phyloP scores from a whole-genome alignment of 805 yeast genomes.

The Candida odintsovae region DNA sequence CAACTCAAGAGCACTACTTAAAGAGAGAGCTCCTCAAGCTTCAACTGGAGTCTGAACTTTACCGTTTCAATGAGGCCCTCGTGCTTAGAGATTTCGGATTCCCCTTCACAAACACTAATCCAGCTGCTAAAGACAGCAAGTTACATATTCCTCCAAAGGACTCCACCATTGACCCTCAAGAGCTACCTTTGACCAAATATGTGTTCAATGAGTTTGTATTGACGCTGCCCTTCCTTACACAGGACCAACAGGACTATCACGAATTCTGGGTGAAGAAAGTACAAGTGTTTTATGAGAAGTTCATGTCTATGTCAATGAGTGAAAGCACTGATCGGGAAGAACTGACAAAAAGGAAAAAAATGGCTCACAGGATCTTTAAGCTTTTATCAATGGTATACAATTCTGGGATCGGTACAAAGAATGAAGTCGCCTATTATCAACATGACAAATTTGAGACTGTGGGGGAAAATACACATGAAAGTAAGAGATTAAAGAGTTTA shows the following conservation, averaged over 20 bases:
- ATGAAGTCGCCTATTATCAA: slow-evolving; percentile 46
- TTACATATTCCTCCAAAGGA: slow-evolving; percentile 5
- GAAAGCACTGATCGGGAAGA: slow-evolving; percentile 72
- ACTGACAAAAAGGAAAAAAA: slow-evolving; percentile 61
- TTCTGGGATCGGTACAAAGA: slow-evolving; percentile 60
- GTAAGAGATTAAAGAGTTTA: slow-evolving; percentile 27
- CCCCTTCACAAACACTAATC: slow-evolving; percentile 58
- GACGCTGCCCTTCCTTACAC: slow-evolving; percentile 70
- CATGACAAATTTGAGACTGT: slow-evolving; percentile 27
- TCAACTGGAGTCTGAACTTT: slow-evolving; percentile 59
- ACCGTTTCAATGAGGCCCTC: slow-evolving; percentile 47
- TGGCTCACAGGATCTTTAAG: slow-evolving; percentile 55
- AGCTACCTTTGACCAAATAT: slow-evolving; percentile 64
- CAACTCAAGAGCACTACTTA: slow-evolving; percentile 79
- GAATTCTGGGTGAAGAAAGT: slow-evolving; percentile 77
- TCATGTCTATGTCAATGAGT: slow-evolving; percentile 67
- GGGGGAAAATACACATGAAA: slow-evolving; percentile 20
- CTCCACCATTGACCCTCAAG: slow-evolving; percentile 15
- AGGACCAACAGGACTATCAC: slow-evolving; percentile 34
- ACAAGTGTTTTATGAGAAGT: slow-evolving; percentile 76
- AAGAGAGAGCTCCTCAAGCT: slow-evolving; percentile 72
- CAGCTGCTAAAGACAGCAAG: slow-evolving; percentile 18
- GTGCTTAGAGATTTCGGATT: slow-evolving; percentile 69
- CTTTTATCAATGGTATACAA: slow-evolving; percentile 65
- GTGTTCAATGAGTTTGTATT: slow-evolving; percentile 57